These are phyloP conservation scores for Metarhizium sp. DNA, from an alignment of 2,329 filamentous ascomycete genomes.

Conservation along the genomic window DNA sequence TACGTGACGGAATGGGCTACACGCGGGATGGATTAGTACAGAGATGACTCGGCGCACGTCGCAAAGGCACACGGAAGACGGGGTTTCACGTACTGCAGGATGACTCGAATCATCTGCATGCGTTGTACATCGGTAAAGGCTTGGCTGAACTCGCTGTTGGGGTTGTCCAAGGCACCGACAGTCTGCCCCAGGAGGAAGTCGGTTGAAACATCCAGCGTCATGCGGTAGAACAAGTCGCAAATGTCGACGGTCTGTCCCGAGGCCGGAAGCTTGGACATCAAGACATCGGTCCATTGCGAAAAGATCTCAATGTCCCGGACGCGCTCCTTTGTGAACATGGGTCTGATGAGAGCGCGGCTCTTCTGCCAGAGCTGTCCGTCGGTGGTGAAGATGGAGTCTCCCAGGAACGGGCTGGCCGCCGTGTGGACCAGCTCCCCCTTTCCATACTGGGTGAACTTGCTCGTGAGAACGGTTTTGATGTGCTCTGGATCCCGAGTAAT, in stretches of 20 bases:
- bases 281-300: slow-evolving; percentile 32
- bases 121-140: slow-evolving; percentile 74
- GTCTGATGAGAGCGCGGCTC: slow-evolving; percentile 69
- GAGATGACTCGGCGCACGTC: not conserved
- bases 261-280: slow-evolving; percentile 12
- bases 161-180: slow-evolving; percentile 28
- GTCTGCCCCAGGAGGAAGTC: slow-evolving; percentile 67
- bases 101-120: slow-evolving; percentile 39
- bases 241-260: slow-evolving; percentile 56
- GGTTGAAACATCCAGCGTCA: slow-evolving; percentile 75
- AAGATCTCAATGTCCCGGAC: slow-evolving; percentile 75
- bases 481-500: slow-evolving; percentile 81
- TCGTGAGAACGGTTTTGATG: slow-evolving; percentile 82
- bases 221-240: slow-evolving; percentile 69
- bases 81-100: slow-evolving; percentile 9
- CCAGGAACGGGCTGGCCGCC: slow-evolving; percentile 69
- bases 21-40: not conserved
- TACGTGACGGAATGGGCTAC: slow-evolving; percentile 52
- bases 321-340: slow-evolving; percentile 79
- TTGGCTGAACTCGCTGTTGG: slow-evolving; percentile 61
- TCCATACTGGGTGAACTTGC: slow-evolving; percentile 76
- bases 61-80: not conserved
- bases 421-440: slow-evolving; percentile 67
- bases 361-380: slow-evolving; percentile 72
- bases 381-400: slow-evolving; percentile 68